Evolutionary conservation across 2,329 filamentous ascomycete species (phyloP).

Genomic region (Colletotrichum eremochloae): DNA sequence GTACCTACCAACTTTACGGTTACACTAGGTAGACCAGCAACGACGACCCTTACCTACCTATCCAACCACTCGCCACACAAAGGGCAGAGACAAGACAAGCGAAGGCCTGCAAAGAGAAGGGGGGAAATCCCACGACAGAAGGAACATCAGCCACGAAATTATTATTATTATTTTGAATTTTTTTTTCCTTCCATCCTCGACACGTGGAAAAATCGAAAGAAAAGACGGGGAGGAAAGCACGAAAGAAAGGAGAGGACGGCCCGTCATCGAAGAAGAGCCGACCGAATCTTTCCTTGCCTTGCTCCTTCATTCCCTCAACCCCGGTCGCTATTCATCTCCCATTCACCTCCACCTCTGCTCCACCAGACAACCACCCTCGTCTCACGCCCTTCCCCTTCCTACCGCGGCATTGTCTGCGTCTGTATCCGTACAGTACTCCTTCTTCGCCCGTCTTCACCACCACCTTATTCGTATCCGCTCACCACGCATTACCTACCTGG

Average conservation of each 20-base stretch:
- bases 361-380: slow-evolving; percentile 23
- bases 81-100: slow-evolving; percentile 3
- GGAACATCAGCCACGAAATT: not conserved
- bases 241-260: not conserved
- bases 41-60: slow-evolving; percentile 15
- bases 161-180: too few species aligned
- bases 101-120: not conserved
- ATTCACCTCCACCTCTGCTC: slow-evolving; percentile 20
- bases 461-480: slow-evolving; percentile 26
- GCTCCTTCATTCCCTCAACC: slow-evolving; percentile 21
- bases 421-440: not conserved
- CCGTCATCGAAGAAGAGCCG: not conserved
- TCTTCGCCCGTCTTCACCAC: slow-evolving; percentile 4
- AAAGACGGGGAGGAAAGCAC: not conserved
- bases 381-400: slow-evolving; percentile 16
- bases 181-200: not conserved
- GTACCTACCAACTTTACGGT: not conserved
- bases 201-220: not conserved
- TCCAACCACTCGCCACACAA: slow-evolving; percentile 16
- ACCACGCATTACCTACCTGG: slow-evolving; percentile 27
- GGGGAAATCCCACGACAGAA: not conserved
- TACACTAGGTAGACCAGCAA: not conserved
- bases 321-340: slow-evolving; percentile 36
- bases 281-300: not conserved
- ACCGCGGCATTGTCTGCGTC: not conserved